Evolutionary conservation across 1,284 basidiomycete species (phyloP), one percentile per base, ranked within the genome.

Genomic region (Pseudomicrostroma phylloplanum): DNA sequence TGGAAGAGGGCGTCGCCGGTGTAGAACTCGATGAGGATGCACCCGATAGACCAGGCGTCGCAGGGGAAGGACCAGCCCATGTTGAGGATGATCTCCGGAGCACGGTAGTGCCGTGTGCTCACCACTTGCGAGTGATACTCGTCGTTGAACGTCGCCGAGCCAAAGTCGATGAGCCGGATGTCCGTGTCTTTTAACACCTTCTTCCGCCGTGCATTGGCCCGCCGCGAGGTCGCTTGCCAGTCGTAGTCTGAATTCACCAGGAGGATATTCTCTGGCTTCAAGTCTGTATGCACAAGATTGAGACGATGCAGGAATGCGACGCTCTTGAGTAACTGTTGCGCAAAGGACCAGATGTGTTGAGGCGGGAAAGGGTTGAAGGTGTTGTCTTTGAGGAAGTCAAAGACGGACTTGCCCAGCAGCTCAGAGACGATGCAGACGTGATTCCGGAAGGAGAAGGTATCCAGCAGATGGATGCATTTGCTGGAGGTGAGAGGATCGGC

Each of bases 51-150:
- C 83, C 96, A 99, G 30, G 90, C 91, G 81, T 99, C 96, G 81
- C 96, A 98, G 0, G 96, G 93, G 80, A 89, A 98, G 56, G 92
- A 94, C 96, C 96, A 98, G 58, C 93, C 91, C 69, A 97, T 86
- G 1, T 68, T 23, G 57, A 98, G 84, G 65, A 99, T 99, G 79
- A 99, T 98, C 82, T 99, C 96, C 1, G 96, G 96, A 17, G 96
- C 96, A 65, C 96, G 90, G 79, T 99, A 99, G 82, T 99, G 96
- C 64, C 96, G 87, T 19, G 96, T 98, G 42, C 89, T 94, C 46
- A 99, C 96, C 19, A 98, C 94, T 2, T 89, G 91, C 1, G 93
- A 96, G 79, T 99, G 96, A 79, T 98, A 98, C 81, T 99, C 96
- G 74, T 91, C 87, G 78, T 96, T 90, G 77, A 98, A 98, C 0